Conservation (phyloP, 164 flowering plant genomes). For the Aristolochia fimbriata region DNA sequence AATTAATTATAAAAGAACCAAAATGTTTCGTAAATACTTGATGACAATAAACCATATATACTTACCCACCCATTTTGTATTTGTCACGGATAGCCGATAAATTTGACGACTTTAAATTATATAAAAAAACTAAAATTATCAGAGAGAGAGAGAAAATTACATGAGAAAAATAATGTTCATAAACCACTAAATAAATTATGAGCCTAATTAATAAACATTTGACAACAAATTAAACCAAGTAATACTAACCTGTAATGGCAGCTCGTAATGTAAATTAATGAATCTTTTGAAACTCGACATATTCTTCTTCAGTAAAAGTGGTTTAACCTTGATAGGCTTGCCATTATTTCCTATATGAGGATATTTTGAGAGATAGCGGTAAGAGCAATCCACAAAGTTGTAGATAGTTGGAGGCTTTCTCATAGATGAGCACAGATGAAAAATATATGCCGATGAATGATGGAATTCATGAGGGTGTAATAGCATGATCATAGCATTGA, state of each 20-base stretch:
- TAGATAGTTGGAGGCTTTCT: conserved; percentile 26
- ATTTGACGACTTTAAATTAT: too few relatives aligned
- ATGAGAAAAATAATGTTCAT: too few relatives aligned
- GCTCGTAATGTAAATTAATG: conserved; percentile 37
- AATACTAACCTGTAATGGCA: conserved; percentile 44
- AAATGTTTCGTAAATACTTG: too few relatives aligned
- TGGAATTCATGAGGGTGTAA: conserved; percentile 39
- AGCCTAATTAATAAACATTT: too few relatives aligned
- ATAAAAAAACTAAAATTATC: too few relatives aligned
- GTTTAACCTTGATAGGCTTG: conserved; percentile 34
- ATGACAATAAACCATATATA: too few relatives aligned
- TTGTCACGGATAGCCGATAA: too few relatives aligned
- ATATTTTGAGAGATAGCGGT: conserved; percentile 30
- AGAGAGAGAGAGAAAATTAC: too few relatives aligned
- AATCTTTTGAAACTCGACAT: conserved; percentile 43
- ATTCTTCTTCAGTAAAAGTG: conserved; percentile 14
- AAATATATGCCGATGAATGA: conserved; percentile 17
- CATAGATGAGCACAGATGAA: conserved; percentile 59
- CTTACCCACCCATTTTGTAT: too few relatives aligned
- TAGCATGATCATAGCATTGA: conserved; percentile 55
- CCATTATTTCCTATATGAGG: conserved; percentile 53
- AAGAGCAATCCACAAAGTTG: conserved; percentile 16
- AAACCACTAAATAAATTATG: too few relatives aligned
- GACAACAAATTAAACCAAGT: too few relatives aligned
- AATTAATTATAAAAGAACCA: too few relatives aligned